Evolutionary conservation across 169 alveolate genomes (phyloP).

Genomic region (Plasmodium chabaudi): DNA sequence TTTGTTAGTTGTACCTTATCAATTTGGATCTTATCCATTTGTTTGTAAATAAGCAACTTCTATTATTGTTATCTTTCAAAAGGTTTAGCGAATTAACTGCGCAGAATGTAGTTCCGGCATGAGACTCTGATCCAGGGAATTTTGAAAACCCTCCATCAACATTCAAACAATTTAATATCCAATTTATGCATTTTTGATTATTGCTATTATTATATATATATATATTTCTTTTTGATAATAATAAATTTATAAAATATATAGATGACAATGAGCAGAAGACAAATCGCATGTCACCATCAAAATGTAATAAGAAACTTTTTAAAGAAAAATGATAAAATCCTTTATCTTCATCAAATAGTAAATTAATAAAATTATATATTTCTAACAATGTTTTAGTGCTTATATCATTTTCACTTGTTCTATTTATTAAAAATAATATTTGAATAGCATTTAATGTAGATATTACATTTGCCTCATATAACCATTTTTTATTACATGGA

Average conservation of each 20-base stretch:
- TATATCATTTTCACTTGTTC: conserved; percentile 57
- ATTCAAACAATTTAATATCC: conserved; percentile 77
- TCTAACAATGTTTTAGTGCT: conserved; percentile 48
- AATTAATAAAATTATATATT: conserved; percentile 37
- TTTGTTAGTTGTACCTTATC: background rate
- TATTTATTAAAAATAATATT: conserved; percentile 57
- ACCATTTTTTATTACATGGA: conserved; percentile 43
- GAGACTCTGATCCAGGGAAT: conserved; percentile 78
- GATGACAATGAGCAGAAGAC: conserved; percentile 38
- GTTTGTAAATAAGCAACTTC: conserved; percentile 9
- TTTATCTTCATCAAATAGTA: conserved; percentile 45
- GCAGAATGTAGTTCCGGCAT: conserved; percentile 84
- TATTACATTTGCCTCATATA: conserved; percentile 66
- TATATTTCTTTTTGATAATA: conserved; percentile 40
- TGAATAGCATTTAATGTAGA: conserved; percentile 79
- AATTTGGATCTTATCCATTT: no score
- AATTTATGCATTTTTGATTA: conserved; percentile 28
- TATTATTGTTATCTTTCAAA: conserved; percentile 4
- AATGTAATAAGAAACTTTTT: conserved; percentile 19
- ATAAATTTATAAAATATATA: conserved; percentile 30
- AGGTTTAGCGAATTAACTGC: conserved; percentile 60
- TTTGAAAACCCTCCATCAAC: conserved; percentile 83
- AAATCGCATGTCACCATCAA: conserved; percentile 73
- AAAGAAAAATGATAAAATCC: conserved; percentile 51
- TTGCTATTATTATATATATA: conserved; percentile 4